Evolutionary conservation across 345 rosid species (phyloP).

Genomic region (Hirschfeldia incana): DNA sequence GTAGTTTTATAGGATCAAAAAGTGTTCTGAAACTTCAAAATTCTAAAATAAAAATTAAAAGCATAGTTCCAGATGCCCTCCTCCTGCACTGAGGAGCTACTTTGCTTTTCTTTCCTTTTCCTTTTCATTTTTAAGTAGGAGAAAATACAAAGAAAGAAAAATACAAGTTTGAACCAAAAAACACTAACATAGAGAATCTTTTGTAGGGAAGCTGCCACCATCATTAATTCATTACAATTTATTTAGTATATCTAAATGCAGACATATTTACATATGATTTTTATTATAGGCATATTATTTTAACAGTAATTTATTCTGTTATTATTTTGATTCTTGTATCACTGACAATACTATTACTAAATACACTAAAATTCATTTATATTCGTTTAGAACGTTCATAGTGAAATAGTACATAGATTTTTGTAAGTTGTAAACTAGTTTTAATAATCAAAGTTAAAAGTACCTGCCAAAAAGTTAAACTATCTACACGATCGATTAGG

Average conservation of each 20-base stretch:
- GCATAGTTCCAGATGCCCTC: constrained; percentile 33
- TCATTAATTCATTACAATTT: not conserved
- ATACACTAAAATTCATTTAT: not conserved
- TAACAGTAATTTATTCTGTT: not conserved
- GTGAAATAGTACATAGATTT: not conserved
- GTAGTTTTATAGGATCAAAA: constrained; percentile 29
- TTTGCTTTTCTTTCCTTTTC: constrained; percentile 32
- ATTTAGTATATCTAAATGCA: not conserved
- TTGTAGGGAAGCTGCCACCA: constrained; percentile 41
- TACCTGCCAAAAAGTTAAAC: not conserved
- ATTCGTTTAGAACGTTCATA: not conserved
- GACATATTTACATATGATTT: not conserved
- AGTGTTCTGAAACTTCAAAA: constrained; percentile 19
- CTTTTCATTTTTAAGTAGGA: not conserved
- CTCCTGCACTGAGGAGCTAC: constrained; percentile 54
- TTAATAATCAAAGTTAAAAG: not conserved
- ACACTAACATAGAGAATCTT: constrained; percentile 41
- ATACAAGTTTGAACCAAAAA: not conserved
- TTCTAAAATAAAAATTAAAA: not conserved
- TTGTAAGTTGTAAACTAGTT: not conserved
- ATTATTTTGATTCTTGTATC: not conserved
- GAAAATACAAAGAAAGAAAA: not conserved
- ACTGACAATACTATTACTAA: not conserved
- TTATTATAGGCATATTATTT: not conserved
- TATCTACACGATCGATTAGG: not conserved